A percentile compares a stretch with the other conserved stretches of the same genome.
These are phyloP conservation scores for Chlorophyllum brunneum DNA, from an alignment of 768 basidiomycete species.

Conservation along the genomic window DNA sequence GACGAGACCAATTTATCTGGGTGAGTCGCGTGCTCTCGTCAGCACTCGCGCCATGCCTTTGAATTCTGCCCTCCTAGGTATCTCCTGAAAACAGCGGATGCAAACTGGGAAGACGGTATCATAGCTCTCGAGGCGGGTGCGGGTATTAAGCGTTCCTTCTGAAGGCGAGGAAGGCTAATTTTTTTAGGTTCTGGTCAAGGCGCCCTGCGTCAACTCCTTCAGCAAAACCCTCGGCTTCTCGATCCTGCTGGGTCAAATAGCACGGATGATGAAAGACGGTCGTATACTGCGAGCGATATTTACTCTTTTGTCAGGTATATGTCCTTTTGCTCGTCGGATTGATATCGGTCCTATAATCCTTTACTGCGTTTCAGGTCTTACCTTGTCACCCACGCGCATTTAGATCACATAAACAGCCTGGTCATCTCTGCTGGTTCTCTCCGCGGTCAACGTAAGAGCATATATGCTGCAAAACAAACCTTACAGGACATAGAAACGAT, in stretches of 20 bases:
- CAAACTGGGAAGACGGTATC: constrained; percentile 77
- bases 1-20: constrained; percentile 86
- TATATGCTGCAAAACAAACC: constrained; percentile 57
- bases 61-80: constrained; percentile 51
- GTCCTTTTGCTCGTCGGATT: neutral
- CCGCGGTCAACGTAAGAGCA: constrained; percentile 53
- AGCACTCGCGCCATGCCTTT: constrained; percentile 15
- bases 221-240: constrained; percentile 53
- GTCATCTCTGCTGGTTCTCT: constrained; percentile 82
- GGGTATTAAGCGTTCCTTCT: neutral
- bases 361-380: constrained; percentile 54
- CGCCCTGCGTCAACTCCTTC: constrained; percentile 61
- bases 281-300: constrained; percentile 42
- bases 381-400: constrained; percentile 83
- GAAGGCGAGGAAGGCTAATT: neutral
- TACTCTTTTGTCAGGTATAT: constrained; percentile 52
- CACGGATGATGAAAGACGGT: constrained; percentile 15
- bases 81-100: constrained; percentile 67
- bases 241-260: constrained; percentile 22
- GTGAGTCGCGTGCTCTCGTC: constrained; percentile 40
- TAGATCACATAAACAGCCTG: constrained; percentile 85
- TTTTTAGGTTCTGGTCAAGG: constrained; percentile 80
- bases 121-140: constrained; percentile 87
- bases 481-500: constrained; percentile 66
- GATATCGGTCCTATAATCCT: constrained; percentile 4